A percentile compares a stretch with the other conserved stretches of the same genome.
phyloP scores from a whole-genome alignment of 192 early-diverging fungal species.

The Coemansia furcata region DNA sequence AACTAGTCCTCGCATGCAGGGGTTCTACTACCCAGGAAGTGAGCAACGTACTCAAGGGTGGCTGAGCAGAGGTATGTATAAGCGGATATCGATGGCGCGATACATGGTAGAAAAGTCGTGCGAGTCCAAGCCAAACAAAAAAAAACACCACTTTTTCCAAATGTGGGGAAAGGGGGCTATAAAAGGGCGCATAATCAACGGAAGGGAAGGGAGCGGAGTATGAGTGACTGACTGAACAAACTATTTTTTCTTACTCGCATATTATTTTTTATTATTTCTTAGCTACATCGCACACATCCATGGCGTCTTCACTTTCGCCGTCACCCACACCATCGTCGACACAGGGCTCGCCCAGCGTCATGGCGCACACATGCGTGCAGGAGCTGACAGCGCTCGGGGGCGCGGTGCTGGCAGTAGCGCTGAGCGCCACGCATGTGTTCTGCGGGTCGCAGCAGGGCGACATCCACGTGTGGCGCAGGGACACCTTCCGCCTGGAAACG shows the following conservation, averaged over 20 bases:
- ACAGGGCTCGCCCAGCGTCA: too few species aligned
- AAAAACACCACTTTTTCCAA: not conserved
- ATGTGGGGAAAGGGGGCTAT: not conserved
- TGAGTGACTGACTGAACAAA: not conserved
- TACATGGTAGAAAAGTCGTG: not conserved
- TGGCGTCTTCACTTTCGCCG: not conserved
- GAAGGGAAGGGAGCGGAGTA: not conserved
- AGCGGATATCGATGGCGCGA: not conserved
- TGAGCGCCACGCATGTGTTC: conserved; percentile 58
- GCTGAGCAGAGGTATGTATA: not conserved
- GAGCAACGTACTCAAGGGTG: not conserved
- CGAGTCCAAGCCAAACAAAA: not conserved
- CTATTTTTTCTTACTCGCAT: not conserved
- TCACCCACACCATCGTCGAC: not conserved
- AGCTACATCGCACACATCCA: not conserved
- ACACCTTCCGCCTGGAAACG: conserved; percentile 55
- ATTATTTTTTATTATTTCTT: not conserved
- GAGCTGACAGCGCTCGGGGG: conserved; percentile 1
- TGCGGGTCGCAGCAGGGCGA: conserved; percentile 65
- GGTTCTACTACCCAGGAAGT: not conserved
- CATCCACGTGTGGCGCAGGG: conserved; percentile 62
- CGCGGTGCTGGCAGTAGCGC: conserved; percentile 63
- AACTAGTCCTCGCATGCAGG: not conserved
- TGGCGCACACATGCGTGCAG: not conserved
- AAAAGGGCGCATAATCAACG: not conserved